Percentiles rank a stretch among this genome's conserved stretches.
Conservation (phyloP, 176 grass and related monocot species). For the Zoysia pacifica region DNA sequence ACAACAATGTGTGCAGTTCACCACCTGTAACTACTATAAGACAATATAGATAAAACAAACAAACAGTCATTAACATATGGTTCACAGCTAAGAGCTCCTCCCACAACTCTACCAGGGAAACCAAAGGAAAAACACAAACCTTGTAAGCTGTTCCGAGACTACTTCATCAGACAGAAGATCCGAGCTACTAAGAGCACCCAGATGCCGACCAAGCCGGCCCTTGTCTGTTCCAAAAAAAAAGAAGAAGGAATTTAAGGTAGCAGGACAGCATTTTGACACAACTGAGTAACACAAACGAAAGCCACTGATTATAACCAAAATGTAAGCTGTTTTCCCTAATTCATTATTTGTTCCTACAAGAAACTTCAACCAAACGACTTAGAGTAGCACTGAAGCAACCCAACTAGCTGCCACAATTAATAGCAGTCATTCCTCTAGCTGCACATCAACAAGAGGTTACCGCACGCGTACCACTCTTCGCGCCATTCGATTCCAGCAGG, state of each 20-base stretch:
- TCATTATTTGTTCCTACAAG: background rate
- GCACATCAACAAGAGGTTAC: background rate
- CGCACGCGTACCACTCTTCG: background rate
- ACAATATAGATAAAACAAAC: background rate
- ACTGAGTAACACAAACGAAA: background rate
- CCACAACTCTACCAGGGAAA: background rate
- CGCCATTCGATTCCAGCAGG: constrained; percentile 43
- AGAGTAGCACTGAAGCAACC: background rate
- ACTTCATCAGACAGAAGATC: constrained; percentile 86
- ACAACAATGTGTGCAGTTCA: background rate
- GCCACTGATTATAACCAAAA: background rate
- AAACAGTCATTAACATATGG: background rate
- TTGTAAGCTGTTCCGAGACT: constrained; percentile 91
- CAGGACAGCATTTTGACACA: background rate
- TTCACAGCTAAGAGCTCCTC: background rate
- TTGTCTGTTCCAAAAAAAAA: constrained; percentile 30
- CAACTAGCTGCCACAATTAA: background rate
- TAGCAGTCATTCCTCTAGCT: no score
- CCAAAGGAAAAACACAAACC: constrained; percentile 36
- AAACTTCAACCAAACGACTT: background rate
- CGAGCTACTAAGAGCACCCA: constrained; percentile 23
- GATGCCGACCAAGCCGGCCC: background rate
- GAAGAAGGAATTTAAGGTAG: background rate
- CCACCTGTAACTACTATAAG: background rate
- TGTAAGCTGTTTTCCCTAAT: background rate